Percentiles rank a stretch among this genome's conserved stretches.
These are phyloP conservation scores for Geotrichum bryndzae DNA, from an alignment of 1,139 yeast genomes.

Conservation along the genomic window DNA sequence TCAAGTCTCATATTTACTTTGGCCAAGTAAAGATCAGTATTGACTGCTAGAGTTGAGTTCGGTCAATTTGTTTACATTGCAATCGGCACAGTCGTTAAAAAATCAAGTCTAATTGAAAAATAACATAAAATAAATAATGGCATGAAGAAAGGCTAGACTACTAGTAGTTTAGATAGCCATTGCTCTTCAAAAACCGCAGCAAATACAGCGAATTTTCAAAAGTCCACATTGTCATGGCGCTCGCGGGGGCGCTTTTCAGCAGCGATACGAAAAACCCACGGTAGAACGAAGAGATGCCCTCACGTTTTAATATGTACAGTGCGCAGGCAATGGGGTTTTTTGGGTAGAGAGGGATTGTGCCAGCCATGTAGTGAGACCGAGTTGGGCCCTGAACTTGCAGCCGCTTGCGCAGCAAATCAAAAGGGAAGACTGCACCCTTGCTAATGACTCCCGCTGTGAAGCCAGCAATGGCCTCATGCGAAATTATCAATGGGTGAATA, in stretches of 20 bases:
- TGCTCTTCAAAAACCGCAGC: slow-evolving; percentile 17
- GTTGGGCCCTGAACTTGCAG: slow-evolving; percentile 56
- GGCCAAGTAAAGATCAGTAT: too few relatives aligned
- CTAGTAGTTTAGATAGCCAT: slow-evolving; percentile 12
- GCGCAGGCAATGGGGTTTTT: slow-evolving; percentile 29
- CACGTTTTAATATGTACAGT: slow-evolving; percentile 41
- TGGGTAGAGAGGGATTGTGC: slow-evolving; percentile 19
- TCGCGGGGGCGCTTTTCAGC: slow-evolving; percentile 74
- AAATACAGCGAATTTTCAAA: slow-evolving; percentile 46
- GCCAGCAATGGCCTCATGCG: slow-evolving; percentile 64
- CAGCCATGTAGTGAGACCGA: slow-evolving; percentile 27
- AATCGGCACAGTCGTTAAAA: too few relatives aligned
- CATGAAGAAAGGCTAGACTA: background rate
- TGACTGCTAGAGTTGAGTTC: too few relatives aligned
- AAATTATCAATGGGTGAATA: slow-evolving; percentile 16
- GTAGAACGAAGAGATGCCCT: slow-evolving; percentile 65
- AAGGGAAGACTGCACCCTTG: slow-evolving; percentile 72
- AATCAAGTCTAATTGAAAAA: background rate
- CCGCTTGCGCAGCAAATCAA: slow-evolving; percentile 77
- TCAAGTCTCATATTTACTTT: too few relatives aligned
- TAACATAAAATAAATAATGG: slow-evolving; percentile 1
- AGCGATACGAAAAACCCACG: slow-evolving; percentile 66
- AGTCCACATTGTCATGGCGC: slow-evolving; percentile 64
- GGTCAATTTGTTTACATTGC: too few relatives aligned
- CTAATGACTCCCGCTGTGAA: slow-evolving; percentile 69